Base-by-base conservation (phyloP, 2,329 filamentous ascomycete species). In the Alternaria viburni region DNA sequence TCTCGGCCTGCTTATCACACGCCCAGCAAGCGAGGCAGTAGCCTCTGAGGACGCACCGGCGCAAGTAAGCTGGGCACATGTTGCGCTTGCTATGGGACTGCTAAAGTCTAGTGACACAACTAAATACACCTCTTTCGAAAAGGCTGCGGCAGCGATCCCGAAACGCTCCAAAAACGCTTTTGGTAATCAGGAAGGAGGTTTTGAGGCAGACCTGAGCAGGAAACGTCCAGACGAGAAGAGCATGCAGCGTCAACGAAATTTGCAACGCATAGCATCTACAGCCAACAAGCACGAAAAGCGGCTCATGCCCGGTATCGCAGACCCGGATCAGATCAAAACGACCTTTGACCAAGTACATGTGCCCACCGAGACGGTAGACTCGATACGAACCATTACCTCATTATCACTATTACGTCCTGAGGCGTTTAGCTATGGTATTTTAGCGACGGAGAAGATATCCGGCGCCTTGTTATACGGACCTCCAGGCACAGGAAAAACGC, bases 361-460 rank as follows among this genome's bases (percentile, higher is more conserved):
- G 2, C 89, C 93, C 0, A 81, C 86, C 0, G 93, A 94, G 64
- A 97, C 93, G 3, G 91, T 96, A 28, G 92, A 96, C 21, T 91
- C 94, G 1, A 85, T 99, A 58, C 93, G 95, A 77, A 93, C 93
- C 6, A 86, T 98, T 54, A 99, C 96, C 0, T 93, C 92, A 1
- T 84, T 99, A 17, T 96, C 94, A 0, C 85, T 99, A 6, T 85
- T 93, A 54, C 89, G 95, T 0, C 96, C 96, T 0, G 94, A 98
- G 66, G 95, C 94, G n/a, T 99, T 98, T 81, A 90, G 90, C 11
- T 99, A 99, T 71, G 96, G 96, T 80, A 93, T 99, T 5, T 86
- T 99, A 12, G 92, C 93, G 2, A 93, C 90, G 1, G 94, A 98
- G 76, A 92, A 93, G 71, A 96, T 99, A 52, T 92, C 94, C 0